phyloP scores from a whole-genome alignment of 1,284 basidiomycete genomes.

The Retiboletus flavoniger region DNA sequence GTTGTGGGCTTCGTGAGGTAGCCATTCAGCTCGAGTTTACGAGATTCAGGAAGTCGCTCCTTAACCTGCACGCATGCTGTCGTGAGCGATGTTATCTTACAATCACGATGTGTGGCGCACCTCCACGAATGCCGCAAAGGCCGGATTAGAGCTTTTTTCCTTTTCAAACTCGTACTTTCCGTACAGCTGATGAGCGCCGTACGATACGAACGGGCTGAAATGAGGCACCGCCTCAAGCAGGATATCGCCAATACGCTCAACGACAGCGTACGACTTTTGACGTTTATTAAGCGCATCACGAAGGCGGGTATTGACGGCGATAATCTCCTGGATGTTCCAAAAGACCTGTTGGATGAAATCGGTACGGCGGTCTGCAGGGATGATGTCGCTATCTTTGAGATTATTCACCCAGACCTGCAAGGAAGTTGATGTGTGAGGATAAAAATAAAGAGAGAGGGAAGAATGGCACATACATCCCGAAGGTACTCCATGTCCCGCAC shows the following conservation, averaged over 20 bases:
- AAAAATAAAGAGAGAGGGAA: background rate
- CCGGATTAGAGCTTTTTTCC: conserved; percentile 91
- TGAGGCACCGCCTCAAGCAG: conserved; percentile 85
- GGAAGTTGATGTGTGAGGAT: conserved; percentile 7
- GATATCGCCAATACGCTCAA: conserved; percentile 91
- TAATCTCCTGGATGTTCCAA: conserved; percentile 97
- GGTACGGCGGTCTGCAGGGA: conserved; percentile 74
- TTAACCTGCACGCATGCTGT: conserved; percentile 55
- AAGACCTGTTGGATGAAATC: conserved; percentile 95
- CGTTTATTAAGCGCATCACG: conserved; percentile 94
- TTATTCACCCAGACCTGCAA: conserved; percentile 87
- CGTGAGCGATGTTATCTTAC: conserved; percentile 8
- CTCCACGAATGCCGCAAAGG: conserved; percentile 97
- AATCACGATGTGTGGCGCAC: conserved; percentile 42
- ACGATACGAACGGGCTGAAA: conserved; percentile 91
- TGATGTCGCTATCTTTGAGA: conserved; percentile 73
- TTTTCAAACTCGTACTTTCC: conserved; percentile 99
- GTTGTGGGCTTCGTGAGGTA: conserved; percentile 99
- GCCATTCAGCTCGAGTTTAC: conserved; percentile 96
- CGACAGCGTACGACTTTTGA: conserved; percentile 92
- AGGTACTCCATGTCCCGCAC: conserved; percentile 98
- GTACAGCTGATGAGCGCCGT: conserved; percentile 96
- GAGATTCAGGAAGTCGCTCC: conserved; percentile 91
- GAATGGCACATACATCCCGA: conserved; percentile 70
- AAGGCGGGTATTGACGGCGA: conserved; percentile 85